A percentile compares a stretch with the other conserved stretches of the same genome.
phyloP scores from a whole-genome alignment of 257 asterid species.

The Cynanchum wilfordii region DNA sequence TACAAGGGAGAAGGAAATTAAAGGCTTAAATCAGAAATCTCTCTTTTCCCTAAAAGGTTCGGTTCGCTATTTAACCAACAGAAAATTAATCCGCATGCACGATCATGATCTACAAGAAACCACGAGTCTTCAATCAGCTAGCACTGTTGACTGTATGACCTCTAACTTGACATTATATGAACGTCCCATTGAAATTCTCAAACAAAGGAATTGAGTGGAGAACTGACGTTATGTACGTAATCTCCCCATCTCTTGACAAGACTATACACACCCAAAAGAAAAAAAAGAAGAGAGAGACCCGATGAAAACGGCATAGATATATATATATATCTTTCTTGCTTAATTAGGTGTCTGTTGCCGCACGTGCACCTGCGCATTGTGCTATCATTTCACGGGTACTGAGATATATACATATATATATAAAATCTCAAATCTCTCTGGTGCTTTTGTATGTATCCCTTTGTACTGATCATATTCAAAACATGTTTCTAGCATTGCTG shows the following conservation, averaged over 20 bases:
- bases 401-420: background rate
- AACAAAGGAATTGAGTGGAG: background rate
- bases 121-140: background rate
- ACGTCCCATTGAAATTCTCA: background rate
- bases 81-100: too few species aligned
- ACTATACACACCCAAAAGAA: background rate
- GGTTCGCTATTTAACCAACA: background rate
- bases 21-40: too few species aligned
- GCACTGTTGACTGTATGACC: background rate
- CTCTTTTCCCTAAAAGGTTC: background rate
- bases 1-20: background rate
- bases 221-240: too few species aligned
- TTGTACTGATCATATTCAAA: background rate
- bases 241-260: background rate
- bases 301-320: background rate
- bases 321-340: background rate
- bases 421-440: background rate
- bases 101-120: too few species aligned
- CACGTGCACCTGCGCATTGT: background rate
- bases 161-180: slow-evolving; percentile 3
- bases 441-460: background rate
- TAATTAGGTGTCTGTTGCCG: background rate
- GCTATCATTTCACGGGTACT: background rate
- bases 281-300: background rate
- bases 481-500: too few species aligned